Base-by-base conservation (phyloP, 2,329 filamentous ascomycete genomes). In the Kalmusia sp. region DNA sequence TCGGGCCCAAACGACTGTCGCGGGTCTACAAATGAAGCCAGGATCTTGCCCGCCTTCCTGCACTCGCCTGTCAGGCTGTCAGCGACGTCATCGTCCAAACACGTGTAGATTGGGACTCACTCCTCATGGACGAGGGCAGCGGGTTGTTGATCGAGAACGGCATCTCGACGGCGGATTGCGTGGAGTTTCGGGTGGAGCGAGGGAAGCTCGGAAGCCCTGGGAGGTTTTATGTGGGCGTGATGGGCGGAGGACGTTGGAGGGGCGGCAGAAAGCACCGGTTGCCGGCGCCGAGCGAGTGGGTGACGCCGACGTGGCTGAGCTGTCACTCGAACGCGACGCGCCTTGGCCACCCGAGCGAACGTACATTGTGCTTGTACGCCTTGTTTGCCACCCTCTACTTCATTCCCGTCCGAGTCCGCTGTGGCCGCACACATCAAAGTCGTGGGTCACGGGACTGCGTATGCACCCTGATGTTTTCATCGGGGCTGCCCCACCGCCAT, bases 41-140 rank as follows among this genome's bases (percentile, higher is more conserved):
- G 85, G 69, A 98, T 98, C 82, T 96, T 96, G 72, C 90, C 90
- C 73, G 92, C 95, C 79, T 99, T 99, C 77, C 90, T 95, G 80
- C 95, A 98, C 80, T 99, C 95, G 80, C 92, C 93, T 97, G 76
- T 64, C 53, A 43, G 63, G 53, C 51, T 62, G 67, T 73, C 55
- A 74, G 76, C 70, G 61, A 68, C 63, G 66, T 68, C 65, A 68
- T 65, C 47, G 49, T 49, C 24, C 27, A 41, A 52, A 52, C 54
- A 33, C 47, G 51, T 21, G 27, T 47, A 43, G 40, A 44, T 31
- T 14, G 40, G 9, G 34, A 78, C 80, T 70, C 67, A 82, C 80
- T 82, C 61, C 73, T 72, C 78, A 82, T 79, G 30, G 78, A 81
- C 57, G 79, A 78, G 55, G 80, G 80, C 68, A 83, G 73, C 58